Conservation (phyloP, 2,329 filamentous ascomycete species). For the Epichloe glyceriae region DNA sequence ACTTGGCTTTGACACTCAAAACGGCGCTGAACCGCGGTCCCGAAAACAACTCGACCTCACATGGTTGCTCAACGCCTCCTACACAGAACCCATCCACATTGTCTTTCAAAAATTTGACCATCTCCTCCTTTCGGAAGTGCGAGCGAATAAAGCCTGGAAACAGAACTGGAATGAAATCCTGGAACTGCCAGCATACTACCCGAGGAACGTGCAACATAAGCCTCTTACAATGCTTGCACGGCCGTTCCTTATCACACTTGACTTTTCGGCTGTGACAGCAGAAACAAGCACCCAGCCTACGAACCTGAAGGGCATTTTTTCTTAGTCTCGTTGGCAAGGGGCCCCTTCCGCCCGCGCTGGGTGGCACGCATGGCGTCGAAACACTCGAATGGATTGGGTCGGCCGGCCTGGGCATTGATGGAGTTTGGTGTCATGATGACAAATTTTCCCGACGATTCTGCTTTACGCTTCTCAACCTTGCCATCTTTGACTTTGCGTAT, state of each 20-base stretch:
- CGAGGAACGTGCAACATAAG: constrained; percentile 36
- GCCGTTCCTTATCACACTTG: constrained; percentile 41
- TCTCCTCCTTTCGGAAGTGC: constrained; percentile 38
- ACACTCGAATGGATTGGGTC: constrained; percentile 40
- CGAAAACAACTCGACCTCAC: constrained; percentile 34
- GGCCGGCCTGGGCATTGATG: constrained; percentile 37
- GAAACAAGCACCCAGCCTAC: constrained; percentile 43
- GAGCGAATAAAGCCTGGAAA: constrained; percentile 39
- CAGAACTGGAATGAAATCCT: constrained; percentile 37
- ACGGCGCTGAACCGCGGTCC: constrained; percentile 30
- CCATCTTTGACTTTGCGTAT: constrained; percentile 30
- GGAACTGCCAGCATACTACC: constrained; percentile 46
- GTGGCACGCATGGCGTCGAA: constrained; percentile 39
- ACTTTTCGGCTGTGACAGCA: constrained; percentile 48
- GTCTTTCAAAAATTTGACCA: constrained; percentile 33
- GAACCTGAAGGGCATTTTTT: constrained; percentile 40
- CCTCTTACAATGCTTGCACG: constrained; percentile 44
- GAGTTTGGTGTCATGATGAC: constrained; percentile 42
- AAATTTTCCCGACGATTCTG: constrained; percentile 28
- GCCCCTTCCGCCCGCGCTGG: constrained; percentile 43
- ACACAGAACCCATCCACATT: constrained; percentile 33
- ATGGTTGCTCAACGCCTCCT: constrained; percentile 27
- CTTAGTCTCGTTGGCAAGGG: constrained; percentile 39
- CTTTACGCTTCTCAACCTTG: constrained; percentile 20
- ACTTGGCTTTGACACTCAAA: constrained; percentile 35